Conservation (phyloP, 2,329 filamentous ascomycete species). For the Xylaria multiplex region DNA sequence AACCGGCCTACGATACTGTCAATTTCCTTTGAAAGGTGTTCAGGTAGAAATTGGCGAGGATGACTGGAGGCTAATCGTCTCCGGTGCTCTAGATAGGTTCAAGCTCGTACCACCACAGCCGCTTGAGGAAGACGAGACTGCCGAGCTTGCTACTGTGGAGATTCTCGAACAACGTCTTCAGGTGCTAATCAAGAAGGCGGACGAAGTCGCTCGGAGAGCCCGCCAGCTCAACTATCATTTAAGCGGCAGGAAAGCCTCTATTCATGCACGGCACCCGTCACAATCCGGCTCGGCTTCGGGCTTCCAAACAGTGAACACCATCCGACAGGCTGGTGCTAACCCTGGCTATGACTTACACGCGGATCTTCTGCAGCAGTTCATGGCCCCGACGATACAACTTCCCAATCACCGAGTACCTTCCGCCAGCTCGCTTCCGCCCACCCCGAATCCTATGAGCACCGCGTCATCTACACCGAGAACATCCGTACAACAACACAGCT, state of each 20-base stretch:
- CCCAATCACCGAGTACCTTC: conserved; percentile 45
- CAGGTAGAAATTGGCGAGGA: conserved; percentile 88
- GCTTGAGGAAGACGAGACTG: conserved; percentile 85
- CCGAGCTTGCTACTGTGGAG: conserved; percentile 84
- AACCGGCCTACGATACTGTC: conserved; percentile 77
- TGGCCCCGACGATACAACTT: conserved; percentile 45
- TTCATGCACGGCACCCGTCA: conserved; percentile 68
- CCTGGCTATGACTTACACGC: conserved; percentile 60
- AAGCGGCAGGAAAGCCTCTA: conserved; percentile 78
- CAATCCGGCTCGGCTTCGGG: conserved; percentile 51
- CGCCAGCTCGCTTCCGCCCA: conserved; percentile 47
- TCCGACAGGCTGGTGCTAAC: conserved; percentile 46
- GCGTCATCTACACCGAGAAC: conserved; percentile 46
- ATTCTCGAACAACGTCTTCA: conserved; percentile 83
- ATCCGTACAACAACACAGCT: conserved; percentile 45
- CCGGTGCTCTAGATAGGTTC: conserved; percentile 80
- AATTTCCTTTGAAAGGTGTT: conserved; percentile 82
- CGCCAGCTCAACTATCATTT: conserved; percentile 84
- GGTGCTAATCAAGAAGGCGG: conserved; percentile 81
- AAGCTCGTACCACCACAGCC: conserved; percentile 79
- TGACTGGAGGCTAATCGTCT: conserved; percentile 85
- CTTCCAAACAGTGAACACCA: conserved; percentile 51
- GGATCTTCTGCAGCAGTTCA: conserved; percentile 66
- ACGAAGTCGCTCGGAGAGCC: conserved; percentile 71
- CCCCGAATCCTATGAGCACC: conserved; percentile 45